A percentile compares a stretch with the other conserved stretches of the same genome.
These are phyloP conservation scores for Flaveria sonorensis DNA, from an alignment of 129 eudicot species.

Conservation along the genomic window DNA sequence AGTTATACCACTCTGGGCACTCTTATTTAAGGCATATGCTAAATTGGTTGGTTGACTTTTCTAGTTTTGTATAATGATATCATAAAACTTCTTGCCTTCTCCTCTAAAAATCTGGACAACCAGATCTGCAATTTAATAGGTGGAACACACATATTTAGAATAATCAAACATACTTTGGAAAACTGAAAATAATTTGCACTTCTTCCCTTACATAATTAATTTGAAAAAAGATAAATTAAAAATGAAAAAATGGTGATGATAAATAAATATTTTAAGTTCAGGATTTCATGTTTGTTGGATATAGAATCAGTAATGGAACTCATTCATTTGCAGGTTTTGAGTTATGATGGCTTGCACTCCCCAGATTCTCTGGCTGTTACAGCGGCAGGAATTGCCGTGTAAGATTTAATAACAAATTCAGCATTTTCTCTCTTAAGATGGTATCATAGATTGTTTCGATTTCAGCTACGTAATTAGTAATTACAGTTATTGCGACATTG, in stretches of 20 bases:
- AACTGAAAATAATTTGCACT: neutral
- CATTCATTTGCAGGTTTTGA: slow-evolving; percentile 65
- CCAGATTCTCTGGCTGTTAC: slow-evolving; percentile 98
- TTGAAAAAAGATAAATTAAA: neutral
- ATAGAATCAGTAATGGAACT: neutral
- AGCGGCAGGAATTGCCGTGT: slow-evolving; percentile 99
- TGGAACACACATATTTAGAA: neutral
- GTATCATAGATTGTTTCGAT: slow-evolving; percentile 13
- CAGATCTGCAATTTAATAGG: neutral
- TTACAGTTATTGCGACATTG: slow-evolving; percentile 24
- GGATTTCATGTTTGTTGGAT: neutral
- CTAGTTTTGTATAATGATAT: slow-evolving; percentile 2
- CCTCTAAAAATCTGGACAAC: neutral
- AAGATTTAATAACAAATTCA: slow-evolving; percentile 32
- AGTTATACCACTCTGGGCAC: slow-evolving; percentile 12
- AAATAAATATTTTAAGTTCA: neutral
- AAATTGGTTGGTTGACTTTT: slow-evolving; percentile 16
- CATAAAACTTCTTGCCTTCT: neutral
- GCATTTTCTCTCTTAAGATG: slow-evolving; percentile 6
- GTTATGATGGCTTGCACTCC: slow-evolving; percentile 95
- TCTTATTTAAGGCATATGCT: slow-evolving; percentile 9
- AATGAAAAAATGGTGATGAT: neutral
- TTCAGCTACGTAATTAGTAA: slow-evolving; percentile 24
- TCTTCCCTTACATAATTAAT: neutral
- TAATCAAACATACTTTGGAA: neutral